A percentile compares a stretch with the other conserved stretches of the same genome.
Conservation (phyloP, 2,329 filamentous ascomycete genomes). For the Macrophomina pseudophaseolina region DNA sequence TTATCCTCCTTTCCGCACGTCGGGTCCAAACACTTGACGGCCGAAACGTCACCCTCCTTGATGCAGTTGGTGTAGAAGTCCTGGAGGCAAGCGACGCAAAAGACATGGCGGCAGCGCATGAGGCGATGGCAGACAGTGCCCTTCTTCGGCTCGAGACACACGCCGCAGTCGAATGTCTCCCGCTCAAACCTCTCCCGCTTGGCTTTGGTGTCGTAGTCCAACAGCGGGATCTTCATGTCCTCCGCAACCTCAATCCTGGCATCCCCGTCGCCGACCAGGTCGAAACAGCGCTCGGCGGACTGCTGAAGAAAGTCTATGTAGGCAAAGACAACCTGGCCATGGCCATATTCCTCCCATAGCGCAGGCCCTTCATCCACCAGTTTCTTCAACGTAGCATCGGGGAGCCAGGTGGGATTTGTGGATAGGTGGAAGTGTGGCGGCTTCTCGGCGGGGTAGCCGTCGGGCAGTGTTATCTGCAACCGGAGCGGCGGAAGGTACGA, state of each 20-base stretch:
- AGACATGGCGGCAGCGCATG: slow-evolving; percentile 85
- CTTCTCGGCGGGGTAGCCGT: slow-evolving; percentile 59
- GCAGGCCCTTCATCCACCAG: slow-evolving; percentile 54
- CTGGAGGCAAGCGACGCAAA: slow-evolving; percentile 84
- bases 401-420: slow-evolving; percentile 60
- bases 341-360: slow-evolving; percentile 66
- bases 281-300: slow-evolving; percentile 61
- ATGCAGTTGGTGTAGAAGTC: slow-evolving; percentile 92
- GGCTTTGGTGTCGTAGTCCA: slow-evolving; percentile 79
- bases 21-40: slow-evolving; percentile 79
- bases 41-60: slow-evolving; percentile 77
- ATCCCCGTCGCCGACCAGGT: slow-evolving; percentile 49
- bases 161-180: slow-evolving; percentile 84
- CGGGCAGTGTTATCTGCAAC: slow-evolving; percentile 59
- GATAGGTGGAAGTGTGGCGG: slow-evolving; percentile 58
- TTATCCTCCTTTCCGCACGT: slow-evolving; percentile 71
- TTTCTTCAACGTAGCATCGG: slow-evolving; percentile 48
- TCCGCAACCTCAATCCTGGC: slow-evolving; percentile 53
- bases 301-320: slow-evolving; percentile 67
- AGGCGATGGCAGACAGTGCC: slow-evolving; percentile 81
- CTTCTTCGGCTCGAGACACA: slow-evolving; percentile 93
- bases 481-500: slow-evolving; percentile 62
- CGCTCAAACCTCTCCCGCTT: slow-evolving; percentile 77
- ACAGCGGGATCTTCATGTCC: slow-evolving; percentile 67
- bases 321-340: slow-evolving; percentile 61